Base-by-base conservation (phyloP, 345 rosid genomes). In the Dimocarpus longan region DNA sequence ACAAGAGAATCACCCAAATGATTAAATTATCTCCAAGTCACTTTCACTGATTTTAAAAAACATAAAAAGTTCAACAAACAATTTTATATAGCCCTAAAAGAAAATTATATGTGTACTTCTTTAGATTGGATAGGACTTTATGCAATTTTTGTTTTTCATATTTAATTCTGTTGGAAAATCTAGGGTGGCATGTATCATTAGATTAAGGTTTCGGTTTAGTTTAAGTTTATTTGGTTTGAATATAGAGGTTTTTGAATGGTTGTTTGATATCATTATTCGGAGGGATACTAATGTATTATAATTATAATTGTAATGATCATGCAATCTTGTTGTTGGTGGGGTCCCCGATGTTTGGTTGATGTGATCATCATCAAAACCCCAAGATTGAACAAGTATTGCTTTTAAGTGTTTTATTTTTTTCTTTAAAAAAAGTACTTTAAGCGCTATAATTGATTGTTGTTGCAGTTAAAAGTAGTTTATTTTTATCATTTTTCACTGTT, bases 191-290 rank as follows among this genome's bases (percentile, higher is more conserved):
- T 32, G 37, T 32, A 32, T 32, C 37, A 32, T 32, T 32, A 32
- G 37, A 32, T 32, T 32, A 32, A 1, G 37, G 37, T 3, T 32
- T 32, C 37, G 2, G 64, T 26, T 6, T 64, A 15, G 22, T 44
- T 44, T 74, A 24, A 43, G 10, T 67, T 15, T 15, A 21, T 24
- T 39, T 68, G 50, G 75, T 70, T 69, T 77, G 75, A 59, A 69
- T 59, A 43, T 70, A 26, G 44, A 10, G 12, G 28, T 11, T n/a
- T 70, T 21, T 67, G 50, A 54, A 37, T 59, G 50, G 60, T 59
- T 68, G 59, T 77, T 59, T 75, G 7, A 22, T 24, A 60, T 62
- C 42, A n/a, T 59, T 59, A n/a, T 59, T 19, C 26, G n/a, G 64
- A 26, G 0, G 1, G 1, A 26, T 26, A 26, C 1, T 26, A 1